These are phyloP conservation scores for Aegilops longissima DNA, from an alignment of 176 grass and related monocot genomes.

Conservation along the genomic window DNA sequence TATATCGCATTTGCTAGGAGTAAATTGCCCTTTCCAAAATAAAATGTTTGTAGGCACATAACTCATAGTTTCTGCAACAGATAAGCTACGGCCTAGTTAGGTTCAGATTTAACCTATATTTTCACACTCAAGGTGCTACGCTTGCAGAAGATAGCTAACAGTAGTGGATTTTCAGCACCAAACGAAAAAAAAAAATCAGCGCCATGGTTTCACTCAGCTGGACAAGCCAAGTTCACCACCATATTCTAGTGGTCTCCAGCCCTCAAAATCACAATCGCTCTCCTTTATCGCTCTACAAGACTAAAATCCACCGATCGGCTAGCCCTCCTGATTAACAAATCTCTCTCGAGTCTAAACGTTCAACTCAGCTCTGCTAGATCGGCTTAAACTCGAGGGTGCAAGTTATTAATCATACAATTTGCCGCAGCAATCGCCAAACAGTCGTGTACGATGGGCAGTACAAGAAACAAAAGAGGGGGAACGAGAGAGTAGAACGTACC, in stretches of 20 bases:
- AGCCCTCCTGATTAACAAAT: background rate
- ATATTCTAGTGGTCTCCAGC: background rate
- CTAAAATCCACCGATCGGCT: background rate
- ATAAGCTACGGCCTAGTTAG: background rate
- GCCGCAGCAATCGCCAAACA: too few species aligned
- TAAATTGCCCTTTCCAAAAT: too few species aligned
- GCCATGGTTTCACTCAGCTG: background rate
- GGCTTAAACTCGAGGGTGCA: background rate
- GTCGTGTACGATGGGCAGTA: too few species aligned
- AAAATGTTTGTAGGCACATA: background rate
- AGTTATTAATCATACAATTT: background rate
- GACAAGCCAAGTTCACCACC: background rate
- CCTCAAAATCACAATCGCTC: background rate
- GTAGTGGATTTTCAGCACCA: background rate
- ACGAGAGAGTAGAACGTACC: constrained; percentile 6
- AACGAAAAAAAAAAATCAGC: too few species aligned
- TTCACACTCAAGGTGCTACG: background rate
- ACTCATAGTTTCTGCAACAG: background rate
- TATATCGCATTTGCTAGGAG: too few species aligned
- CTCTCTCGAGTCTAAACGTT: background rate
- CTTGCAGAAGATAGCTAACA: background rate
- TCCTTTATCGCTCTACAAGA: background rate
- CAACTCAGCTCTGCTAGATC: background rate
- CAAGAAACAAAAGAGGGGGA: background rate
- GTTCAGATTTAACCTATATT: background rate